Evolutionary conservation across 305 asterid species (phyloP), one percentile per base, ranked within the genome.

Genomic region (Fraxinus nigra): DNA sequence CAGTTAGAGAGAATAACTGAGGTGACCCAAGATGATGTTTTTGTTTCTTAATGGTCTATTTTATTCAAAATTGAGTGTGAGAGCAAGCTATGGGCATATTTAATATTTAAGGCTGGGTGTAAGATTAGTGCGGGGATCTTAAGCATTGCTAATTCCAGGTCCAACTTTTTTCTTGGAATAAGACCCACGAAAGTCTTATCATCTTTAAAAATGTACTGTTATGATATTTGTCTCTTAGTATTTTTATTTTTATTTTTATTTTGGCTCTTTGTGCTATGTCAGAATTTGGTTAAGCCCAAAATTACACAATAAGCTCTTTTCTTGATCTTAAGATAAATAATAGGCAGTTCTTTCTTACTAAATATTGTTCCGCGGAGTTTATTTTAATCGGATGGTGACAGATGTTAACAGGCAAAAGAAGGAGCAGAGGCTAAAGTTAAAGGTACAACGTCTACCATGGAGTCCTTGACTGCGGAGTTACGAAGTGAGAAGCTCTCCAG

Each of bases 391-490:
- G 76, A 56, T 82, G 22, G 77, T 81, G 77, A 77, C 72, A 30
- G 86, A 56, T 79, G 38, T 89, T 84, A 78, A 79, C 94, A 96
- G 98, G 98, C 88, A 65, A 93, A 96, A 88, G 98, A 92, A 78
- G 86, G 79, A 78, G 93, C 95, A 67, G 98, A 94, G 89, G 87
- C 87, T 61, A 94, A 85, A 88, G 87, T 84, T 48, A 85, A 38
- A 80, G 98, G 92, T 77, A 72, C 86, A 32, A 78, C 83, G 24
- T 84, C 89, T 18, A 75, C 87, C 0, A 40, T 87, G 88, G 97
- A 90, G 84, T 87, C 94, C 75, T 82, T 96, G 84, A 80, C 88
- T 76, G 88, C 87, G 43, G 97, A 94, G 83, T 80, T 94, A 85
- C 90, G 87, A 78, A 92, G 82, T 11, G 98, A 96, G 88, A 96